phyloP scores from a whole-genome alignment of 768 basidiomycete species.

The Tylopilus cervinicoccineus region DNA sequence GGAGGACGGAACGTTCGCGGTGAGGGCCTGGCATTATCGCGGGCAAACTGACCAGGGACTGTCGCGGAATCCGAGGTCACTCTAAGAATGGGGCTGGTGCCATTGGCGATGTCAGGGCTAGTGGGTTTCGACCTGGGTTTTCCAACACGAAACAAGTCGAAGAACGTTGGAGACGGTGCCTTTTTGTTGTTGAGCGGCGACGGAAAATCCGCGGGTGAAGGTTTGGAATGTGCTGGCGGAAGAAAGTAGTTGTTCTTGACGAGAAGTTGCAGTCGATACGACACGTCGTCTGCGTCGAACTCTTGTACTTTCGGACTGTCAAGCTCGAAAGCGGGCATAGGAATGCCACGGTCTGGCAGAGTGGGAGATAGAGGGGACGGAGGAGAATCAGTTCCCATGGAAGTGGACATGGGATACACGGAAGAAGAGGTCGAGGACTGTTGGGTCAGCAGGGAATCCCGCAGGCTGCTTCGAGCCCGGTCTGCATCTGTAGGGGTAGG shows the following conservation, averaged over 20 bases:
- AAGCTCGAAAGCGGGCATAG: constrained; percentile 45
- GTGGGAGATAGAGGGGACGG: constrained; percentile 57
- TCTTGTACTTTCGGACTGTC: constrained; percentile 48
- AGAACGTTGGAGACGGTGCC: constrained; percentile 46
- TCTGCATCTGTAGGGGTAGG: constrained; percentile 24
- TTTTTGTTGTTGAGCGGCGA: constrained; percentile 37
- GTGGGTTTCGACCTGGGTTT: constrained; percentile 63
- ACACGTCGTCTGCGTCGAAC: constrained; percentile 73
- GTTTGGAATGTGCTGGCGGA: constrained; percentile 84
- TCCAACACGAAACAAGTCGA: constrained; percentile 69
- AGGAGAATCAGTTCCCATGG: constrained; percentile 61
- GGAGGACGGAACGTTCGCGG: constrained; percentile 33
- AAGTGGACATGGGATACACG: constrained; percentile 71
- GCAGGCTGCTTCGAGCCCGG: constrained; percentile 51
- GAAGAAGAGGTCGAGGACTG: constrained; percentile 71
- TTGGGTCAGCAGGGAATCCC: constrained; percentile 54
- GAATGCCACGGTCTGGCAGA: constrained; percentile 38
- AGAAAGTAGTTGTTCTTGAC: constrained; percentile 88
- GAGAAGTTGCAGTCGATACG: constrained; percentile 77
- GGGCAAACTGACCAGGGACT: constrained; percentile 38
- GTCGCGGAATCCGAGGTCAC: constrained; percentile 66
- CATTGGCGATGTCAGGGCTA: constrained; percentile 41
- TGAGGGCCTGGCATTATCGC: constrained; percentile 35
- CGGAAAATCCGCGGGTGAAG: constrained; percentile 62
- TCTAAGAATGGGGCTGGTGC: constrained; percentile 46